Evolutionary conservation across 257 asterid species (phyloP).

Genomic region (Gardenia jasminoides): DNA sequence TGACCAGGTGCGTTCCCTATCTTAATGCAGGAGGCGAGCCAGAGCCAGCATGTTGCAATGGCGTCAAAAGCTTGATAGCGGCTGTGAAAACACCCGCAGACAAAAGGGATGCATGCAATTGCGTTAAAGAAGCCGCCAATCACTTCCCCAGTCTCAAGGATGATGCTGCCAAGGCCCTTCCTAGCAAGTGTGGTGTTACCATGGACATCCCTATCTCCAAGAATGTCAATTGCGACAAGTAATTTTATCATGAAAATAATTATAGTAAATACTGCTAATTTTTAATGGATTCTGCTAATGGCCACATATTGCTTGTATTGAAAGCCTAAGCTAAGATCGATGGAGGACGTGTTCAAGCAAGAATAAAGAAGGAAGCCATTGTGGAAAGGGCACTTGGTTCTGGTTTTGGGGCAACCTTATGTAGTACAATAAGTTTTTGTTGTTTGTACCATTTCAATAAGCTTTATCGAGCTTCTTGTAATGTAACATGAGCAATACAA

Average conservation of each 20-base stretch:
- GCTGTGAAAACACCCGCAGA: conserved; percentile 23
- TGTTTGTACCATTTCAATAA: not conserved
- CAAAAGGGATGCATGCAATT: conserved; percentile 34
- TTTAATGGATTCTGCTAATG: not conserved
- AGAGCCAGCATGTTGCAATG: conserved; percentile 26
- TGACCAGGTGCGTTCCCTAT: conserved; percentile 35
- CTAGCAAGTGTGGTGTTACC: conserved; percentile 32
- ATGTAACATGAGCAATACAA: not conserved
- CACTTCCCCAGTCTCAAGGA: conserved; percentile 33
- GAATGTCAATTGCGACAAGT: conserved; percentile 39
- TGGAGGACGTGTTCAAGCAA: not conserved
- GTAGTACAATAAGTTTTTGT: not conserved
- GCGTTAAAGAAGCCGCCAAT: conserved; percentile 39
- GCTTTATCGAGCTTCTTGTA: not conserved
- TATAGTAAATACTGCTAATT: no score
- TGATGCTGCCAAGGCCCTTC: conserved; percentile 36
- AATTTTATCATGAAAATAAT: not conserved
- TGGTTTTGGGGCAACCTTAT: not conserved
- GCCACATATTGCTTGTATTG: not conserved
- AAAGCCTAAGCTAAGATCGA: not conserved
- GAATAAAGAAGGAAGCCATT: not conserved
- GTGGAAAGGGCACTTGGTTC: not conserved
- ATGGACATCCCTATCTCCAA: conserved; percentile 44
- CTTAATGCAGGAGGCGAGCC: conserved; percentile 35
- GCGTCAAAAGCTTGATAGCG: conserved; percentile 26